phyloP scores from a whole-genome alignment of 768 basidiomycete species.

The Ramaria sp. region DNA sequence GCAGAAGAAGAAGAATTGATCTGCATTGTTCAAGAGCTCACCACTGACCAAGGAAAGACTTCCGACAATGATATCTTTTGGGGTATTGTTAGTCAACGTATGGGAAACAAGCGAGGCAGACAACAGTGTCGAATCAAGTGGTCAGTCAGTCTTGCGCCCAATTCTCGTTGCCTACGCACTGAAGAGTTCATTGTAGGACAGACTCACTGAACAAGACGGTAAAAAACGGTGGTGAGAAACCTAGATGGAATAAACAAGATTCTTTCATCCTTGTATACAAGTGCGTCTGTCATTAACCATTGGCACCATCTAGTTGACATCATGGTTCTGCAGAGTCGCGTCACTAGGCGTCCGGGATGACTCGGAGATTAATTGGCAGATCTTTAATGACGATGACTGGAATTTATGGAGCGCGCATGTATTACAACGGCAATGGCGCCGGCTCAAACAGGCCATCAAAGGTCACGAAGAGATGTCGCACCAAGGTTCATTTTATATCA shows the following conservation, averaged over 20 bases:
- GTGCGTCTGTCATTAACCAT: constrained; percentile 27
- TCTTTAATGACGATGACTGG: constrained; percentile 62
- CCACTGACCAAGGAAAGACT: constrained; percentile 57
- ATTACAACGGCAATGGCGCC: constrained; percentile 70
- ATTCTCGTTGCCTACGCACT: not conserved
- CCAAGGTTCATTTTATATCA: constrained; percentile 35
- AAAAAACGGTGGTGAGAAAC: constrained; percentile 60
- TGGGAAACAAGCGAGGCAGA: constrained; percentile 65
- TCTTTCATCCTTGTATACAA: constrained; percentile 75
- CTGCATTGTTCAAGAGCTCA: constrained; percentile 66
- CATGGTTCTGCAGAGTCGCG: constrained; percentile 41
- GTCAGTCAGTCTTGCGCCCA: constrained; percentile 23
- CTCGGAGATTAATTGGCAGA: constrained; percentile 80
- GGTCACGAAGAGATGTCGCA: constrained; percentile 75
- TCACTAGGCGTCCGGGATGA: constrained; percentile 67
- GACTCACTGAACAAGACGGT: constrained; percentile 62
- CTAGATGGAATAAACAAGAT: constrained; percentile 67
- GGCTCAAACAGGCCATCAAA: constrained; percentile 67
- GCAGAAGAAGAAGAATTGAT: constrained; percentile 72
- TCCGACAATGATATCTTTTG: constrained; percentile 76
- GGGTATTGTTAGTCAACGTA: constrained; percentile 63
- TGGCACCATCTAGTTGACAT: not conserved
- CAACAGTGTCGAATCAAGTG: constrained; percentile 88
- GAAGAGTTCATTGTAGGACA: constrained; percentile 37
- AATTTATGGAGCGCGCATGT: constrained; percentile 77